Conservation (phyloP, 1,139 yeast genomes). For the Hanseniaspora sp. region DNA sequence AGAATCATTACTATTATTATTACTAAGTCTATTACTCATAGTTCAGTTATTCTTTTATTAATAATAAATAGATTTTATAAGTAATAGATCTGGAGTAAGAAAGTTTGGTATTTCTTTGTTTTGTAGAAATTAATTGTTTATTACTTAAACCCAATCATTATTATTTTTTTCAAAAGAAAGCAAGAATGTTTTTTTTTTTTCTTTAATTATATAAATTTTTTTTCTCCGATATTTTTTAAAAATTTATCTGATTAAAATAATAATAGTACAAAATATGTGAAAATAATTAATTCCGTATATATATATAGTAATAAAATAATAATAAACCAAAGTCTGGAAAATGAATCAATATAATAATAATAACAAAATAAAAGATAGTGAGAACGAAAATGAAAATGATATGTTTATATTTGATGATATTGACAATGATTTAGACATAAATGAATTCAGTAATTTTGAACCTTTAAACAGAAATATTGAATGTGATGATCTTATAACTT, state of each 20-base stretch:
- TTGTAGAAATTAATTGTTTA: too few relatives aligned
- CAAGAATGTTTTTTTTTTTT: too few relatives aligned
- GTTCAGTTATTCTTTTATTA: background rate
- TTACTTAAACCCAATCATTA: too few relatives aligned
- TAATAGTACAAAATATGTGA: too few relatives aligned
- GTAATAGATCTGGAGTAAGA: background rate
- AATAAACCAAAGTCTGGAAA: too few relatives aligned
- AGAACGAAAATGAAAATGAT: background rate
- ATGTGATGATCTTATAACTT: background rate
- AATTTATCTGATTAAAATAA: too few relatives aligned
- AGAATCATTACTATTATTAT: background rate
- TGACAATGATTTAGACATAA: background rate
- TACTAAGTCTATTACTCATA: background rate
- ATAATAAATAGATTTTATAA: too few relatives aligned
- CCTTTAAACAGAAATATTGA: background rate
- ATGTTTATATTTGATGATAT: conserved; percentile 9
- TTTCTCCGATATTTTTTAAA: too few relatives aligned
- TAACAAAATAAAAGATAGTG: background rate
- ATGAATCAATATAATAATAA: background rate
- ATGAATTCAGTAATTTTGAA: background rate
- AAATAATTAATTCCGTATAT: too few relatives aligned
- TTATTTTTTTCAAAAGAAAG: too few relatives aligned
- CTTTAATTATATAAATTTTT: too few relatives aligned
- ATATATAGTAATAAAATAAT: too few relatives aligned
- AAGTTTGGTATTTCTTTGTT: background rate